phyloP scores from a whole-genome alignment of 257 asterid genomes.

The Przewalskia tangutica region DNA sequence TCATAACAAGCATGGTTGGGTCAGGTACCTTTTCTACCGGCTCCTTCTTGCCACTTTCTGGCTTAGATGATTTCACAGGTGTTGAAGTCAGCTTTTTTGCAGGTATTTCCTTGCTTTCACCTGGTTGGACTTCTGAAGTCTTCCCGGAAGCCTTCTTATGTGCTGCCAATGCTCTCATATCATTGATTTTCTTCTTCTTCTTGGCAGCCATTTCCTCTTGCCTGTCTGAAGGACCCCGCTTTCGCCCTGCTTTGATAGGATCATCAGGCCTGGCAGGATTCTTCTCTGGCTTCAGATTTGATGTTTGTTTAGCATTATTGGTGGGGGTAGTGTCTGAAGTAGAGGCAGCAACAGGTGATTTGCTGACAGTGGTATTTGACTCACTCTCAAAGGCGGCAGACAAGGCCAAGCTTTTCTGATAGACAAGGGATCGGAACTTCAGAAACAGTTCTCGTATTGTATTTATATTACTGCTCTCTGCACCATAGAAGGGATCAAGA shows the following conservation, averaged over 20 bases:
- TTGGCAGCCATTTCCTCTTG: conserved; percentile 42
- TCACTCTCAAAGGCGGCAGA: conserved; percentile 36
- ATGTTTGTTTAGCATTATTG: conserved; percentile 28
- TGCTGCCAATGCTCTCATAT: conserved; percentile 28
- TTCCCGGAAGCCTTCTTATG: conserved; percentile 49
- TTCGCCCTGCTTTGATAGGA: conserved; percentile 55
- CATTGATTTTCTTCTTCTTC: conserved; percentile 45
- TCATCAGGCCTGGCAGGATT: conserved; percentile 47
- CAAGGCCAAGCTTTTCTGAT: conserved; percentile 59
- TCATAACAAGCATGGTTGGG: conserved; percentile 82
- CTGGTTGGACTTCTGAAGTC: conserved; percentile 28
- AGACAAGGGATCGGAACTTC: conserved; percentile 71
- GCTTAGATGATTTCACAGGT: conserved; percentile 27
- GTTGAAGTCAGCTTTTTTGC: conserved; percentile 14
- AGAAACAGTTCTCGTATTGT: conserved; percentile 28
- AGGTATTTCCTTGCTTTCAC: conserved; percentile 27
- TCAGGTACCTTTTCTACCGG: conserved; percentile 24
- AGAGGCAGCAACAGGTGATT: conserved; percentile 15
- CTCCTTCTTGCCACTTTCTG: conserved; percentile 35
- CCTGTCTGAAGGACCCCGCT: conserved; percentile 61
- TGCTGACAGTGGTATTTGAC: conserved; percentile 25
- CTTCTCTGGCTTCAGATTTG: conserved; percentile 32
- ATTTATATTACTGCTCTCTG: conserved; percentile 29
- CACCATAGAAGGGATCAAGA: conserved; percentile 54
- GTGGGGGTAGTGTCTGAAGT: conserved; percentile 11